phyloP scores from a whole-genome alignment of 2,329 filamentous ascomycete species.

The Colletotrichum gloeosporioides region DNA sequence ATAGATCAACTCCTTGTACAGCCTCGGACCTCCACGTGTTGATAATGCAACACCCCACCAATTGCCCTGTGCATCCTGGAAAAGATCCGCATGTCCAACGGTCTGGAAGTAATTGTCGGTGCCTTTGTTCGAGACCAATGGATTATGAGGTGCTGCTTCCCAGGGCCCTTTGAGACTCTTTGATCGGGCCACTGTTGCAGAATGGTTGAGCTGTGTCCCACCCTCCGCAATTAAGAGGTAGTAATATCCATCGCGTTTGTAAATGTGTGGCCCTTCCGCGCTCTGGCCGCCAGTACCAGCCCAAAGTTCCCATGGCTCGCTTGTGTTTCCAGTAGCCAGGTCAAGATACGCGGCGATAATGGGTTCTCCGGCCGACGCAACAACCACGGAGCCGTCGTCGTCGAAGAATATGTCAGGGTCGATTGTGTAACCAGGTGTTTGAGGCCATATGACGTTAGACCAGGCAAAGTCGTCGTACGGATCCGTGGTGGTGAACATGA shows the following conservation, averaged over 20 bases:
- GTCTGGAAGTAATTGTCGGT: slow-evolving; percentile 45
- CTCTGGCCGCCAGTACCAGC: slow-evolving; percentile 47
- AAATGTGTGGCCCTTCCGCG: slow-evolving; percentile 59
- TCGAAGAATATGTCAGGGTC: slow-evolving; percentile 60
- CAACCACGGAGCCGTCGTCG: slow-evolving; percentile 47
- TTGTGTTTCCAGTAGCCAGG: slow-evolving; percentile 34
- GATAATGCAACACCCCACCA: slow-evolving; percentile 59
- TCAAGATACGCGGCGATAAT: slow-evolving; percentile 35
- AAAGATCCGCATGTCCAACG: slow-evolving; percentile 49
- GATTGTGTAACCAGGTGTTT: slow-evolving; percentile 28
- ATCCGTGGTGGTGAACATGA: slow-evolving; percentile 18
- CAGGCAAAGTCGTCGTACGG: slow-evolving; percentile 25
- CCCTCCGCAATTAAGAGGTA: slow-evolving; percentile 60
- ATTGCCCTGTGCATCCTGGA: slow-evolving; percentile 46
- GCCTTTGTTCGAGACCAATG: slow-evolving; percentile 45
- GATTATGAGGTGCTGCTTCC: slow-evolving; percentile 44
- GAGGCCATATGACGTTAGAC: slow-evolving; percentile 8
- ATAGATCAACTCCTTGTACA: slow-evolving; percentile 34
- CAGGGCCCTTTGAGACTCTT: slow-evolving; percentile 46
- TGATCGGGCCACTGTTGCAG: slow-evolving; percentile 48
- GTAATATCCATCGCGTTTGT: slow-evolving; percentile 54
- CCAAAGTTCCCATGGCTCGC: slow-evolving; percentile 41
- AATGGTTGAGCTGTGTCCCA: slow-evolving; percentile 46
- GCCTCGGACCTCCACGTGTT: slow-evolving; percentile 46
- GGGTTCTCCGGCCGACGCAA: slow-evolving; percentile 17